Base-by-base conservation (phyloP, 129 eudicot species). In the Escallonia herrerae region DNA sequence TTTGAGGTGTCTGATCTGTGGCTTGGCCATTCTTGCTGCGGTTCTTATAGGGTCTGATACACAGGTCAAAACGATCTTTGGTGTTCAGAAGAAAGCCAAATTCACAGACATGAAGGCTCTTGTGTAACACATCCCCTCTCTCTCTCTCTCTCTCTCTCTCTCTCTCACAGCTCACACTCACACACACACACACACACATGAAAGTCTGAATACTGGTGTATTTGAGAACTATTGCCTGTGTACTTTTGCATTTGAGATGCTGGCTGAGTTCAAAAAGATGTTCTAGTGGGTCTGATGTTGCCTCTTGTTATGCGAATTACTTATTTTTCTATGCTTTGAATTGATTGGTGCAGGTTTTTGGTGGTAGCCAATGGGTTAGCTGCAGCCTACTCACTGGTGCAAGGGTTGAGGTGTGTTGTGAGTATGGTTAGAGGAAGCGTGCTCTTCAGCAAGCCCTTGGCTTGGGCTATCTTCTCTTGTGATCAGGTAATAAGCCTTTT, bases 401-500 rank as follows among this genome's bases (percentile, higher is more conserved):
- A 90, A 42, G 74, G 76, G 40, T 40, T 87, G 70, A 84, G 95
- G 85, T 90, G 97, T 76, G 74, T 78, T 11, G 72, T 82, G 74
- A 76, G 90, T 63, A 84, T 90, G 82, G 59, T 84, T 49, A 90
- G 81, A 72, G 90, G 95, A 66, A 77, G 65, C 80, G 85, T 87
- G 62, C 72, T 87, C 61, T 90, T 90, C 77, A 90, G 72, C 80
- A 90, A 90, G 74, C 87, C 97, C 77, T 80, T 86, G 79, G 93
- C 97, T 69, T 87, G 95, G 91, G 83, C 75, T 75, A 87, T 90
- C 59, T 90, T 90, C 81, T 87, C 95, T 74, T 89, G 82, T 53
- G 95, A 90, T 80, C 95, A 90, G 89, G 97, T 90, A 72, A 3
- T 22, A 22, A 22, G 33, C 33, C 33, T 22, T 22, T 22, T 22